Percentiles rank a stretch among this genome's conserved stretches.
phyloP scores from a whole-genome alignment of 164 flowering plant genomes.

The Pachysandra terminalis region DNA sequence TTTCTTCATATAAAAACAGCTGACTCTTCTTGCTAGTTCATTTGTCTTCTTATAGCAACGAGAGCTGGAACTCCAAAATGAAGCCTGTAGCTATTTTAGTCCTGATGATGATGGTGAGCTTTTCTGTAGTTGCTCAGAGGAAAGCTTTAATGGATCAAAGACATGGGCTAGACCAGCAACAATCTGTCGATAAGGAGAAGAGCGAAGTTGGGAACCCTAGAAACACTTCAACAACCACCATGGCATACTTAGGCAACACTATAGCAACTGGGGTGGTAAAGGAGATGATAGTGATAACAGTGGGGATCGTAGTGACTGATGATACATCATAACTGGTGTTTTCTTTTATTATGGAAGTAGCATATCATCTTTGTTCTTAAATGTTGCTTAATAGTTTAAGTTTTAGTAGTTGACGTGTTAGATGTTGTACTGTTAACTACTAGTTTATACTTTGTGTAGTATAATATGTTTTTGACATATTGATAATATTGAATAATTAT shows the following conservation, averaged over 20 bases:
- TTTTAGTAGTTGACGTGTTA: too few relatives aligned
- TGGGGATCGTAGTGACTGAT: background rate
- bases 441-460: too few relatives aligned
- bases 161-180: too few relatives aligned
- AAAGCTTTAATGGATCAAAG: constrained; percentile 9
- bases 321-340: background rate
- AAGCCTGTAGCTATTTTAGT: constrained; percentile 16
- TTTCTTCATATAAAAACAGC: background rate
- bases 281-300: background rate
- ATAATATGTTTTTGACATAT: too few relatives aligned
- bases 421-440: too few relatives aligned
- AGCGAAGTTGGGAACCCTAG: too few relatives aligned
- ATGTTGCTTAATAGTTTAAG: background rate
- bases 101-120: constrained; percentile 15
- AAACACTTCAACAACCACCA: too few relatives aligned
- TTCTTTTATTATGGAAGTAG: too few relatives aligned
- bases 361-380: background rate
- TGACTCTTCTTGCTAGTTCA: background rate
- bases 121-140: constrained; percentile 15
- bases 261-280: constrained; percentile 11
- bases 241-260: constrained; percentile 26
- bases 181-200: constrained; percentile 1
- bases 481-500: too few relatives aligned
- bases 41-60: too few relatives aligned
- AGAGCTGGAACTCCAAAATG: constrained; percentile 5